Evolutionary conservation across 2,329 filamentous ascomycete species (phyloP), one percentile per base, ranked within the genome.

Genomic region (Pseudofabraea citricarpa): DNA sequence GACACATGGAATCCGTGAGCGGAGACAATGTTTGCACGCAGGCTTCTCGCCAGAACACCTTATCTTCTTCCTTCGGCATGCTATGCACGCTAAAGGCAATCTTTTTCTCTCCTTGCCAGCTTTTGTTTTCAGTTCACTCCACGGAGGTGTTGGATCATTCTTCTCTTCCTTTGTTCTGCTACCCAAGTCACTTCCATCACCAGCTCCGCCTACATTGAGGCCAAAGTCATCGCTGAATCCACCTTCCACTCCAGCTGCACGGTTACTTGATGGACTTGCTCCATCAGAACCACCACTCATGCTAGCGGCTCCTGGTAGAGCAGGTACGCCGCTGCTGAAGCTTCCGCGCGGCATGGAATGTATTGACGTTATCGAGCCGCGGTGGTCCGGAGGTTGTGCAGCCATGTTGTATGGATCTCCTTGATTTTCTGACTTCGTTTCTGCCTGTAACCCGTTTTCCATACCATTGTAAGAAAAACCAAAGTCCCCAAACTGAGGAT

Each of bases 21-120:
- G 81, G 46, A 94, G 74, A 61, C 93, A 97, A 67, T 97, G 93
- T 65, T 95, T 96, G 73, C 93, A 98, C 1, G 90, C 88, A 3
- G 93, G 93, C 65, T 96, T 97, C 70, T 97, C 93, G 46, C 93
- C 93, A 0, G 91, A 97, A 63, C 93, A 98, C 41, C 91, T 83
- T 51, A 98, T 97, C 72, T 98, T 98, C 71, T 98, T 98, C 58
- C 93, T 79, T 24, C 93, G 81, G 60, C 93, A 98, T 27, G 90
- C 90, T 57, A 97, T 96, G 62, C 93, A 98, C 13, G 93, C 93
- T 41, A 97, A 72, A 2, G 93, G 93, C 24, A 98, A 70, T 33
- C 93, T 78, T 65, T 97, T 97, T 41, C 93, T 80, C 64, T 97
- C 93, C 64, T 97, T 98, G 13, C 93, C 93, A 2, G 93, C 93